Evolutionary conservation across 1,284 basidiomycete species (phyloP).

Genomic region (Cutaneotrichosporon dermatis): DNA sequence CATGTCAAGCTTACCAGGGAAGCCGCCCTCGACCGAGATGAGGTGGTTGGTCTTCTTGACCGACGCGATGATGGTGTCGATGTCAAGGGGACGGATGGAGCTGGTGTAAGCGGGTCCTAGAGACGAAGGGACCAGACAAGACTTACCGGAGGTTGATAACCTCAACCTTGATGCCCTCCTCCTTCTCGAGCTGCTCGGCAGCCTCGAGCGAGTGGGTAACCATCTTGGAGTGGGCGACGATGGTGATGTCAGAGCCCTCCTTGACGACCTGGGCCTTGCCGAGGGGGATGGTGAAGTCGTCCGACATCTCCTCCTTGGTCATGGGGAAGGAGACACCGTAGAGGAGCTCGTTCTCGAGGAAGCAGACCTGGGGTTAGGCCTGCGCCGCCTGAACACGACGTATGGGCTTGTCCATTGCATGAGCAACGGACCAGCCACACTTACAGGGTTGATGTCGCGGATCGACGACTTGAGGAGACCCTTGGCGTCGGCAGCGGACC

Average conservation of each 20-base stretch:
- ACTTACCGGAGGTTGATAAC: constrained; percentile 87
- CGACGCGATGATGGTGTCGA: constrained; percentile 89
- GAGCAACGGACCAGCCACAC: constrained; percentile 9
- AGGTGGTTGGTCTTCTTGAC: constrained; percentile 98
- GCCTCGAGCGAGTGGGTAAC: constrained; percentile 89
- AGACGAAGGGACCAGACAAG: too few species aligned
- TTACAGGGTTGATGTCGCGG: constrained; percentile 88
- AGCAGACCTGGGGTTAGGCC: constrained; percentile 58
- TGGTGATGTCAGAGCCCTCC: constrained; percentile 85
- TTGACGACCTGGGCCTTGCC: constrained; percentile 97
- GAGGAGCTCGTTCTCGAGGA: constrained; percentile 99
- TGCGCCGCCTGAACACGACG: background rate
- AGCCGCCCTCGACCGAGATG: constrained; percentile 94
- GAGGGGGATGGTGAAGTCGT: constrained; percentile 89
- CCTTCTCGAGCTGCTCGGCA: constrained; percentile 86
- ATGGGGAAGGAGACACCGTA: constrained; percentile 97
- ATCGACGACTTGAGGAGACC: constrained; percentile 96
- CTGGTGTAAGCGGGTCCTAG: constrained; percentile 26
- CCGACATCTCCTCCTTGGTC: constrained; percentile 88
- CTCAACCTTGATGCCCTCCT: constrained; percentile 90
- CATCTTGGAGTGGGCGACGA: constrained; percentile 97
- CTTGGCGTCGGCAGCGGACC: constrained; percentile 96
- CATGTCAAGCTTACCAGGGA: constrained; percentile 58
- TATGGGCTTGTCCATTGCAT: background rate
- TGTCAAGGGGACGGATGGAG: constrained; percentile 79